Percentiles rank a stretch among this genome's conserved stretches.
phyloP scores from a whole-genome alignment of 306 rosid species.

The Mucuna pruriens region DNA sequence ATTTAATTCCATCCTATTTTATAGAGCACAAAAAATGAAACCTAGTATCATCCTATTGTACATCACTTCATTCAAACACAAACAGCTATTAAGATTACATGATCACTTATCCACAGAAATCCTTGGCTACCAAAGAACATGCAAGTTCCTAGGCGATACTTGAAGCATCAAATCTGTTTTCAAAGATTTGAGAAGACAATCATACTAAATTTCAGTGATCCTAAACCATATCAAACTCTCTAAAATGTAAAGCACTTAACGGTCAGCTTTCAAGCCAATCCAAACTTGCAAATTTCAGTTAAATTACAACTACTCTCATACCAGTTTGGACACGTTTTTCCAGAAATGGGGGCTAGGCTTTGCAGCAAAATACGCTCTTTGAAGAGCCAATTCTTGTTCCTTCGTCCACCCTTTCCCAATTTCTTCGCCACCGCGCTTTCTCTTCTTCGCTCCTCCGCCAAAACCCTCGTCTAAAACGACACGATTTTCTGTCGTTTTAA shows the following conservation, averaged over 20 bases:
- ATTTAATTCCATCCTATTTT: neutral
- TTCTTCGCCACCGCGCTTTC: conserved; percentile 50
- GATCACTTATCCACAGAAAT: neutral
- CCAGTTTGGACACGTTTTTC: conserved; percentile 88
- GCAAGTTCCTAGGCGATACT: neutral
- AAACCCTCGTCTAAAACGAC: neutral
- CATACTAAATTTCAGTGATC: neutral
- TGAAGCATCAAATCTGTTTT: conserved; percentile 9
- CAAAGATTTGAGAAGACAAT: neutral
- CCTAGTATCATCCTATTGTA: neutral
- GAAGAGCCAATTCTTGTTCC: conserved; percentile 76
- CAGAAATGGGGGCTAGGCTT: conserved; percentile 90
- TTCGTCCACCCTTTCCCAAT: conserved; percentile 65
- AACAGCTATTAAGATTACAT: neutral
- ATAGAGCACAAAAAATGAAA: neutral
- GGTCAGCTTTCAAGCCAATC: neutral
- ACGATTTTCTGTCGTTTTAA: neutral
- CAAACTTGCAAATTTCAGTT: neutral
- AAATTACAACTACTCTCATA: conserved; percentile 33
- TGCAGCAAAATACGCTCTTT: conserved; percentile 64
- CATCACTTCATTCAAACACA: neutral
- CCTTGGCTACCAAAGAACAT: neutral
- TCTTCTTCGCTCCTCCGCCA: conserved; percentile 42
- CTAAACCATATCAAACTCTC: neutral
- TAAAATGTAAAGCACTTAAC: neutral